These are phyloP conservation scores for Rhododendron williamsianum DNA, from an alignment of 148 eudicot species.

Conservation along the genomic window DNA sequence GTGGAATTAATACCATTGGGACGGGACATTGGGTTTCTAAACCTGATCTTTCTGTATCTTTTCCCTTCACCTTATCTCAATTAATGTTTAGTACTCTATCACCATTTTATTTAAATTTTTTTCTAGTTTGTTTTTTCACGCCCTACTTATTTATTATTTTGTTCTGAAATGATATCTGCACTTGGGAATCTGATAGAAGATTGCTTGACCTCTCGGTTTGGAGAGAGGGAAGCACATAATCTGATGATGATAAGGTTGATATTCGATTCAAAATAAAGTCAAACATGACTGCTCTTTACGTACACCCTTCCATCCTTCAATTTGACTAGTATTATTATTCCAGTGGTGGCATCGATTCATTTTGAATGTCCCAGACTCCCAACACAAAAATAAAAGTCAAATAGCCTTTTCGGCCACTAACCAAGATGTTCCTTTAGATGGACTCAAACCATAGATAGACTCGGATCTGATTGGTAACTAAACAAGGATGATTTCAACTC, in stretches of 20 bases:
- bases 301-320: neutral
- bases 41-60: neutral
- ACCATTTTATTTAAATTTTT: neutral
- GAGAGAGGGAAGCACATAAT: slow-evolving; percentile 2
- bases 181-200: slow-evolving; percentile 1
- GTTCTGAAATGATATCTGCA: neutral
- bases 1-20: neutral
- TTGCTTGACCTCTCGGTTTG: slow-evolving; percentile 3
- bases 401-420: neutral
- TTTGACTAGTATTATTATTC: neutral
- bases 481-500: neutral
- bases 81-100: neutral
- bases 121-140: neutral
- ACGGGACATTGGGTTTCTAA: neutral
- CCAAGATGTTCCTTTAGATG: neutral
- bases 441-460: neutral
- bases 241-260: neutral
- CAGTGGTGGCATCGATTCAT: neutral
- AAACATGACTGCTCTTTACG: neutral
- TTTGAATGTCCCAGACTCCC: neutral
- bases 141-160: neutral
- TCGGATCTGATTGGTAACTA: neutral
- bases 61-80: neutral
- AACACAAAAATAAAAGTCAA: neutral
- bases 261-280: neutral